Evolutionary conservation across 1,284 basidiomycete genomes (phyloP).

Genomic region (Exsudoporus floridanus): DNA sequence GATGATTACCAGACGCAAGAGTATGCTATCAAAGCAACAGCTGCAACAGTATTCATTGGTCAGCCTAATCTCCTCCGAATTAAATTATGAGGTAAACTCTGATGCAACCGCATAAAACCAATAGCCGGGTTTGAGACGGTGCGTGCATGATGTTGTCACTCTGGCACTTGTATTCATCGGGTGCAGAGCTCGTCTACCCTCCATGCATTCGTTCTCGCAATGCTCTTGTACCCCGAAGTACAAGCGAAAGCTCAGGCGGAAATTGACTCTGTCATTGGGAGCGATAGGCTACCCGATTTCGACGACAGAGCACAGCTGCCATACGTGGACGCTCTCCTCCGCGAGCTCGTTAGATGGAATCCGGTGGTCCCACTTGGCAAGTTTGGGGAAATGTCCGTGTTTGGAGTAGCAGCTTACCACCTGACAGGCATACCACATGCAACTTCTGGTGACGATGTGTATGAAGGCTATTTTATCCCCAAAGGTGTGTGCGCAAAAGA

Average conservation of each 20-base stretch:
- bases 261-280: conserved; percentile 35
- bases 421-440: conserved; percentile 28
- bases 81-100: neutral
- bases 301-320: conserved; percentile 36
- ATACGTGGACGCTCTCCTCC: conserved; percentile 38
- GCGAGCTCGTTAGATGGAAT: conserved; percentile 40
- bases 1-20: conserved; percentile 19
- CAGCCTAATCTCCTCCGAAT: neutral
- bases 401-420: neutral
- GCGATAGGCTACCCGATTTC: conserved; percentile 36
- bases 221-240: conserved; percentile 39
- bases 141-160: neutral
- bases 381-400: conserved; percentile 19
- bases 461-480: conserved; percentile 31
- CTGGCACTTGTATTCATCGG: neutral
- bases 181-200: conserved; percentile 29
- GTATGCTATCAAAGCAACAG: conserved; percentile 24
- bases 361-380: conserved; percentile 34
- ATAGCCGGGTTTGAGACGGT: conserved; percentile 33
- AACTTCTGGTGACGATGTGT: conserved; percentile 32
- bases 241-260: conserved; percentile 36
- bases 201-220: conserved; percentile 37
- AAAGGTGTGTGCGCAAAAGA: conserved; percentile 15
- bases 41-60: conserved; percentile 29
- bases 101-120: neutral